Conservation (phyloP, 2,329 filamentous ascomycete species). For the Aspergillus sp. region DNA sequence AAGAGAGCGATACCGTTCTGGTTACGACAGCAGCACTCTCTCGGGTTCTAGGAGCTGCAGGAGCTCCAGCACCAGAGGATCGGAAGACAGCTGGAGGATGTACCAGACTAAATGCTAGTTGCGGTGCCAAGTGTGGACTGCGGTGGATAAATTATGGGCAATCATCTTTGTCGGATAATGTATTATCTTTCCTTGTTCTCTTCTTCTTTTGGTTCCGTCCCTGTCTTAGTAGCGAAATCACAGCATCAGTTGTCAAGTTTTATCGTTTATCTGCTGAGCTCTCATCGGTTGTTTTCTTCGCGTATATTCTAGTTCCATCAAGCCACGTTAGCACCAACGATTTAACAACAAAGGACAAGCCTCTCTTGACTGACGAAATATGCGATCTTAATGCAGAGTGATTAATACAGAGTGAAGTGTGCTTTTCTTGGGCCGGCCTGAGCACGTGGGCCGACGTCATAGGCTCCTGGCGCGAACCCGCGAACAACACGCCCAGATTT, state of each 20-base stretch:
- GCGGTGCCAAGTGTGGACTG: not conserved
- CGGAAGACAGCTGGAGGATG: not conserved
- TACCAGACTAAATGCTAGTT: not conserved
- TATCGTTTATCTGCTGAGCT: not conserved
- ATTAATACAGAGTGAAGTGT: not conserved
- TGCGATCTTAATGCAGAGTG: too few species aligned
- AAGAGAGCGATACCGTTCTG: conserved; percentile 12
- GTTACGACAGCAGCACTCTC: conserved; percentile 5
- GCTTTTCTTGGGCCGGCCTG: not conserved
- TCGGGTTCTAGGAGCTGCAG: not conserved
- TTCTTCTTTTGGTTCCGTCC: not conserved
- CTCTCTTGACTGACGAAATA: too few species aligned
- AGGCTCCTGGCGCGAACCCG: conserved; percentile 11
- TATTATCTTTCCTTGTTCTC: not conserved
- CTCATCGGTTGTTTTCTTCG: not conserved
- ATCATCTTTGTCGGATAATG: not conserved
- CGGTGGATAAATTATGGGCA: not conserved
- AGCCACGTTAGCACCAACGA: too few species aligned
- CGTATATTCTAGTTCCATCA: too few species aligned
- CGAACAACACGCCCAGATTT: conserved; percentile 2
- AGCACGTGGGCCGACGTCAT: conserved; percentile 33
- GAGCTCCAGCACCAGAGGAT: conserved; percentile 1
- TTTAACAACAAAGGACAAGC: too few species aligned
- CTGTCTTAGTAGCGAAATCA: not conserved
- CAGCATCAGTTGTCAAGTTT: not conserved